Conservation (phyloP, 805 yeast genomes). For the Wickerhamomyces chambardii region DNA sequence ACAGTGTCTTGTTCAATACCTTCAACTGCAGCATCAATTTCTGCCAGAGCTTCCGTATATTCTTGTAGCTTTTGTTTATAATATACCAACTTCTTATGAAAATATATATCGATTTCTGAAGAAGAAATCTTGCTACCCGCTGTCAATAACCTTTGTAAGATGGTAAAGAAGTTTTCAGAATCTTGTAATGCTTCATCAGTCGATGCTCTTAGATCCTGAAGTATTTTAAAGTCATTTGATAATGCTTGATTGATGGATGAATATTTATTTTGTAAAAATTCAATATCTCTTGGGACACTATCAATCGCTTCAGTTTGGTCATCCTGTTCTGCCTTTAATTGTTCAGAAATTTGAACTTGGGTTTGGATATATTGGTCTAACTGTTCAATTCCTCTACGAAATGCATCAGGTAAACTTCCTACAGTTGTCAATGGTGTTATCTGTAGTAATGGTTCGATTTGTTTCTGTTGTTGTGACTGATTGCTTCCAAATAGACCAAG, state of each 20-base stretch:
- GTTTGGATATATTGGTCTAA: slow-evolving; percentile 64
- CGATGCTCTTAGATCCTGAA: slow-evolving; percentile 33
- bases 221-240: slow-evolving; percentile 35
- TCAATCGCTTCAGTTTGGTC: slow-evolving; percentile 57
- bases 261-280: slow-evolving; percentile 50
- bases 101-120: slow-evolving; percentile 47
- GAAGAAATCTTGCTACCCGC: slow-evolving; percentile 53
- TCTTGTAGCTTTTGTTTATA: slow-evolving; percentile 37
- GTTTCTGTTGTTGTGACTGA: slow-evolving; percentile 24
- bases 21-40: slow-evolving; percentile 53
- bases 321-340: slow-evolving; percentile 48
- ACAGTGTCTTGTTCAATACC: slow-evolving; percentile 47
- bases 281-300: slow-evolving; percentile 67
- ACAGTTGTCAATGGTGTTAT: slow-evolving; percentile 71
- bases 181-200: slow-evolving; percentile 31
- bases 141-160: slow-evolving; percentile 37
- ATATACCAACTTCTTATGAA: slow-evolving; percentile 29
- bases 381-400: slow-evolving; percentile 60
- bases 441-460: slow-evolving; percentile 32
- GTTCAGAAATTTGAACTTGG: slow-evolving; percentile 66
- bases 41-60: slow-evolving; percentile 34
- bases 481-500: too few species aligned
- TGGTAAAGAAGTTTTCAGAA: slow-evolving; percentile 43
- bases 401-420: slow-evolving; percentile 62
- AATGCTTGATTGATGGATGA: slow-evolving; percentile 59